phyloP scores from a whole-genome alignment of 2,329 filamentous ascomycete species.

The Tolypocladium tundrense region DNA sequence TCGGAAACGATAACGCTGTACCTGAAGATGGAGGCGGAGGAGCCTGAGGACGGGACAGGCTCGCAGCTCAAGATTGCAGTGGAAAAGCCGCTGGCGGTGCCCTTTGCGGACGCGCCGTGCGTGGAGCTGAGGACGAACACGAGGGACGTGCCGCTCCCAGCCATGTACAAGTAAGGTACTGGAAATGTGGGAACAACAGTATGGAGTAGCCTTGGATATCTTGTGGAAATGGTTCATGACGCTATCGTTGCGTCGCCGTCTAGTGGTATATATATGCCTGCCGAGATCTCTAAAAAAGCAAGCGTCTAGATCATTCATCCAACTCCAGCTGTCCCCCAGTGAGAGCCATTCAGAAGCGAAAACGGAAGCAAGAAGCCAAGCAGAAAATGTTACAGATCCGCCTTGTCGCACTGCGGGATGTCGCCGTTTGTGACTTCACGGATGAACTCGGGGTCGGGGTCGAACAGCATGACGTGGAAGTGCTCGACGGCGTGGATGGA shows the following conservation, averaged over 20 bases:
- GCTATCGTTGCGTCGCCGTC: neutral
- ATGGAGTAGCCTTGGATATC: neutral
- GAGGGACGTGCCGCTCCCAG: constrained; percentile 8
- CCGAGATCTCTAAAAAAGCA: neutral
- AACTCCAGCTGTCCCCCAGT: neutral
- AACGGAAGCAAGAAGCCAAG: neutral
- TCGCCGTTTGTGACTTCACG: constrained; percentile 63
- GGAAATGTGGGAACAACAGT: neutral
- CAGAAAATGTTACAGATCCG: constrained; percentile 3
- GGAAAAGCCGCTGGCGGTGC: constrained; percentile 65
- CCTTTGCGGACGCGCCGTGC: constrained; percentile 59
- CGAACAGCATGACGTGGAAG: constrained; percentile 85
- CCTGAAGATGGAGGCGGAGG: constrained; percentile 18
- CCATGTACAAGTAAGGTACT: neutral
- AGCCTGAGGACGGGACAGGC: constrained; percentile 13
- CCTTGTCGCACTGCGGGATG: constrained; percentile 48
- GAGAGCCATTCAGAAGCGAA: neutral
- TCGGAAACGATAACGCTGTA: constrained; percentile 34
- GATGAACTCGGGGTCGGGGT: constrained; percentile 62
- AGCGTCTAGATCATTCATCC: neutral
- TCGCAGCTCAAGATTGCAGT: constrained; percentile 51
- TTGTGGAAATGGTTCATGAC: neutral
- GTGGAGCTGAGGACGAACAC: constrained; percentile 40
- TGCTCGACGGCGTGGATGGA: constrained; percentile 83
- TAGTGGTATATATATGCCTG: neutral